Conservation (phyloP, 768 basidiomycete species). For the Xerocomellus chrysenteron region DNA sequence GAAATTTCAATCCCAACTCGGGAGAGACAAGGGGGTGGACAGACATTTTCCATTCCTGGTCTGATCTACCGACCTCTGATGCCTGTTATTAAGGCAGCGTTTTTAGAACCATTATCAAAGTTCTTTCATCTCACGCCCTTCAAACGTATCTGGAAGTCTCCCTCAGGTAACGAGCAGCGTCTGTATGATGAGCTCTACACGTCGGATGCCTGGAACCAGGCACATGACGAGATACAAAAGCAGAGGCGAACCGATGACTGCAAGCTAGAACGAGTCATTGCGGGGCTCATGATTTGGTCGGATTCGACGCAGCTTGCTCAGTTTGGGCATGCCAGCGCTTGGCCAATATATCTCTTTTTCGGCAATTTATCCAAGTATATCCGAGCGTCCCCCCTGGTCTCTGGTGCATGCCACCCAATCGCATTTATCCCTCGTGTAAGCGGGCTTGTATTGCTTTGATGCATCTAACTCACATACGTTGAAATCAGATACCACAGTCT, state of each 20-base stretch:
- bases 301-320: conserved; percentile 17
- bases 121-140: neutral
- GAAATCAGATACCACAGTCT: neutral
- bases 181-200: conserved; percentile 20
- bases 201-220: conserved; percentile 17
- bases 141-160: neutral
- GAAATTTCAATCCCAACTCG: neutral
- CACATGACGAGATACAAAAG: conserved; percentile 21
- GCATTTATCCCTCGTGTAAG: conserved; percentile 2
- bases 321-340: conserved; percentile 13
- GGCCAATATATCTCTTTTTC: conserved; percentile 1
- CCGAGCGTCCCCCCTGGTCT: neutral
- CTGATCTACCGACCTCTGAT: neutral
- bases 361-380: conserved; percentile 10
- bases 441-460: neutral
- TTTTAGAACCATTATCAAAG: neutral
- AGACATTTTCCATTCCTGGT: neutral
- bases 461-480: neutral
- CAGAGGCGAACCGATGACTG: conserved; percentile 11
- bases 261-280: conserved; percentile 13
- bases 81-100: neutral
- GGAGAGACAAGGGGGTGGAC: neutral
- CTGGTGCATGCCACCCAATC: neutral
- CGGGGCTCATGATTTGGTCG: conserved; percentile 20
- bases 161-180: no score